Conservation (phyloP, 257 asterid genomes). For the Anisodus tanguticus region DNA sequence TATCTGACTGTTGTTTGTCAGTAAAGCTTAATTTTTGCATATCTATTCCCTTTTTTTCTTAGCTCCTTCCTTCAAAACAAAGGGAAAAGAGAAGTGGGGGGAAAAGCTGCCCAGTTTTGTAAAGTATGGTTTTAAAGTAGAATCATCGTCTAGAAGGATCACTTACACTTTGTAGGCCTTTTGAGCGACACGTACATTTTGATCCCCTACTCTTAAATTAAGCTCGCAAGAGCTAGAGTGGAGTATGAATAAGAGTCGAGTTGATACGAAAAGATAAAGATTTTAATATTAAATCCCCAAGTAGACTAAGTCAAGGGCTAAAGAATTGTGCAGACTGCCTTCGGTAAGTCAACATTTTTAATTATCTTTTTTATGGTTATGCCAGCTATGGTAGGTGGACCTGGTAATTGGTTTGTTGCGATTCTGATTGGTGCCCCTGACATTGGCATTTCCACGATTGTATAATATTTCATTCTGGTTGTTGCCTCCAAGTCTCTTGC, state of each 20-base stretch:
- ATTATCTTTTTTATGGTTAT: background rate
- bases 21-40: constrained; percentile 39
- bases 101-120: background rate
- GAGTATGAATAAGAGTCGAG: background rate
- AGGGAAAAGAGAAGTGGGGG: background rate
- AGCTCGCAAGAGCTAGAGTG: background rate
- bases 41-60: background rate
- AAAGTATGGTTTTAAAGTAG: background rate
- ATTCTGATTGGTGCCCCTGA: background rate
- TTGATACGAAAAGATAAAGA: background rate
- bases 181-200: background rate
- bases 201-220: background rate
- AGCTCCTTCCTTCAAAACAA: constrained; percentile 13
- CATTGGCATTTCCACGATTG: background rate
- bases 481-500: background rate
- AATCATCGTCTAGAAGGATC: background rate
- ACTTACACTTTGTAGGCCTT: background rate
- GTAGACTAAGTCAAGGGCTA: background rate
- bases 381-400: background rate
- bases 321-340: background rate
- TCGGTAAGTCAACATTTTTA: background rate
- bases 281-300: background rate
- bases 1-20: constrained; percentile 34
- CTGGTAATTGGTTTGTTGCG: background rate
- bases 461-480: background rate